Base-by-base conservation (phyloP, 1,284 basidiomycete genomes). In the Fomes fomentarius region DNA sequence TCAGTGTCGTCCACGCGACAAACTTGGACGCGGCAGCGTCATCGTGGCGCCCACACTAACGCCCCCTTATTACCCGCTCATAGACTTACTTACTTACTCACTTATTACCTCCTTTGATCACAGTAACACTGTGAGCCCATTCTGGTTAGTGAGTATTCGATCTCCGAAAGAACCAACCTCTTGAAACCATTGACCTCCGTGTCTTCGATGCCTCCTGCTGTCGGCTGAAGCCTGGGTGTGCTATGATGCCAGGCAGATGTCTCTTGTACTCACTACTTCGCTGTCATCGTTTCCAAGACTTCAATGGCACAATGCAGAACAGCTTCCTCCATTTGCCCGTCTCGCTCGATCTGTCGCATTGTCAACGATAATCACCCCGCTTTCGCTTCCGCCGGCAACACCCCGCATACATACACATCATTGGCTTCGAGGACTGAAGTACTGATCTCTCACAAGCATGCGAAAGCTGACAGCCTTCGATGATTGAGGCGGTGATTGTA, bases 1-100 rank as follows among this genome's bases (percentile, higher is more conserved):
- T 47, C 47, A 41, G 40, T 50, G 57, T 50, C 33, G 57, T 50
- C 40, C 44, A 48, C 48, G 49, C 50, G 57, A 59, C 25, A 54
- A 47, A 48, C 57, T 52, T 50, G 53, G 50, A 48, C 42, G 49
- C 46, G 30, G 37, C 50, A 48, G 53, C 59, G 56, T 61, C 59
- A 58, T 57, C 51, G 59, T 57, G 53, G 53, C 52, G 56, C 54
- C 28, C 28, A 6, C 7, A 19, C 17, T 39, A 39, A 14, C 21
- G 21, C 38, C 9, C 21, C 9, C 21, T 11, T 21, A 39, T 17
- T 47, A 35, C 17, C 28, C n/a, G 26, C 34, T 11, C 10, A 31
- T 42, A 47, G 42, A 28, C 17, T 17, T 6, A 10, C 12, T 9
- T 33, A 7, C 28, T 47, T 22, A 51, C 19, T 4, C 19, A 14